phyloP scores from a whole-genome alignment of 2,329 filamentous ascomycete genomes.

The Ascochyta viciae-villosae region DNA sequence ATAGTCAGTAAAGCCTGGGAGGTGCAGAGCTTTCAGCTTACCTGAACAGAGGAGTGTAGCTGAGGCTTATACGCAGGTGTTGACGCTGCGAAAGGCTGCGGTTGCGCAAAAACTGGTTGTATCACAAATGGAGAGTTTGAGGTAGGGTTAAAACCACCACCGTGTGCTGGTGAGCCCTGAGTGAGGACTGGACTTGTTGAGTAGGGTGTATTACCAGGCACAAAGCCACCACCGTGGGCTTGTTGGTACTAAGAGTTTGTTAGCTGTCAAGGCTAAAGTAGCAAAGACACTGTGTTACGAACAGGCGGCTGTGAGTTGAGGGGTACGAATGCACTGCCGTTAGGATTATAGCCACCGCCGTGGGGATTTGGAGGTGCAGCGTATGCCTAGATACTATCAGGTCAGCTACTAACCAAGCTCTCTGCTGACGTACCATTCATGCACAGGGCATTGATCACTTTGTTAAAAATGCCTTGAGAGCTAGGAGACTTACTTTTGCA shows the following conservation, averaged over 20 bases:
- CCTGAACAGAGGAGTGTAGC: constrained; percentile 16
- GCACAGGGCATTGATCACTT: not conserved
- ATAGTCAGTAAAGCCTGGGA: not conserved
- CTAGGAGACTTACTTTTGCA: not conserved
- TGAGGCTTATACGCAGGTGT: constrained; percentile 17
- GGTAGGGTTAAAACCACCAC: constrained; percentile 26
- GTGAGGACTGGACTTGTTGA: not conserved
- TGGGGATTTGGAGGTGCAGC: constrained; percentile 22
- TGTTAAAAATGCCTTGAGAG: not conserved
- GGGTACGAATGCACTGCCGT: constrained; percentile 18
- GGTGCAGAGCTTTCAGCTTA: not conserved
- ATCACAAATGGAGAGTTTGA: constrained; percentile 19
- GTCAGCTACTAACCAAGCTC: not conserved
- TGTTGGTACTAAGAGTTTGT: not conserved
- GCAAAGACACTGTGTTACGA: not conserved
- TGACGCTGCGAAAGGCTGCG: constrained; percentile 13
- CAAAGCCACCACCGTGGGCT: constrained; percentile 9
- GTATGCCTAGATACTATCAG: constrained; percentile 28
- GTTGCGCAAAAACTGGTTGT: constrained; percentile 16
- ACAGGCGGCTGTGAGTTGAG: constrained; percentile 15
- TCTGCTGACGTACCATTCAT: constrained; percentile 25
- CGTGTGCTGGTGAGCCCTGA: constrained; percentile 14
- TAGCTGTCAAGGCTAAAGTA: not conserved
- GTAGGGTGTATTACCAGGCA: not conserved
- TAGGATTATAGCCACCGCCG: constrained; percentile 33